Evolutionary conservation across 140 eudicot genomes (phyloP), one percentile per base, ranked within the genome.

Genomic region (Oenanthe javanica): DNA sequence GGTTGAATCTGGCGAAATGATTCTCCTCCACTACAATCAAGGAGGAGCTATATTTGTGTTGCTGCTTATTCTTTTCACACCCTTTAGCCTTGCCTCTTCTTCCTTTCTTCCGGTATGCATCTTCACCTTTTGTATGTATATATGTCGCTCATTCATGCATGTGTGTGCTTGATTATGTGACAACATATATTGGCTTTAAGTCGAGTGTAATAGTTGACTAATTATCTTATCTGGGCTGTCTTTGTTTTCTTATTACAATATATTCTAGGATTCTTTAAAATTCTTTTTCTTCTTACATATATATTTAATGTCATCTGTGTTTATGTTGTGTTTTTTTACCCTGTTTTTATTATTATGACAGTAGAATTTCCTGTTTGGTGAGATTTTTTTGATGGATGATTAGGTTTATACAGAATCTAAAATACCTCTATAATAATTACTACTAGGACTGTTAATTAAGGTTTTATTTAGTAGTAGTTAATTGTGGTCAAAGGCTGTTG

Each of bases 11-110:
- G 71, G 54, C 69, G 4, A 72, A 54, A 89, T 89, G 89, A 85
- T 79, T 85, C 86, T 85, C 78, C 52, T 63, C 77, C 72, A 64
- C 85, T 50, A 81, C 67, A 74, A 31, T 61, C 87, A 89, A 51
- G 84, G 88, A 23, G 87, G 83, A 75, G 77, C 82, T 54, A 75
- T 86, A 87, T 82, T 83, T 52, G 79, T 87, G 74, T 76, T 88
- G 81, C 36, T 31, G 36, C 83, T 79, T 54, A 73, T 84, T 75
- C 84, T 87, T 11, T 47, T 82, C 36, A 73, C 83, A 77, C 88
- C 93, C 69, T 74, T 86, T 49, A 77, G 82, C 81, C 85, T 81
- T 72, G 89, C 92, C 64, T 86, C 88, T 23, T 80, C 90, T 66
- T 82, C 93, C 63, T 50, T 81, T 47, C 59, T 87, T 55, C 83